A percentile compares a stretch with the other conserved stretches of the same genome.
phyloP scores from a whole-genome alignment of 1,284 basidiomycete genomes.

The Leccinum subrobustum region DNA sequence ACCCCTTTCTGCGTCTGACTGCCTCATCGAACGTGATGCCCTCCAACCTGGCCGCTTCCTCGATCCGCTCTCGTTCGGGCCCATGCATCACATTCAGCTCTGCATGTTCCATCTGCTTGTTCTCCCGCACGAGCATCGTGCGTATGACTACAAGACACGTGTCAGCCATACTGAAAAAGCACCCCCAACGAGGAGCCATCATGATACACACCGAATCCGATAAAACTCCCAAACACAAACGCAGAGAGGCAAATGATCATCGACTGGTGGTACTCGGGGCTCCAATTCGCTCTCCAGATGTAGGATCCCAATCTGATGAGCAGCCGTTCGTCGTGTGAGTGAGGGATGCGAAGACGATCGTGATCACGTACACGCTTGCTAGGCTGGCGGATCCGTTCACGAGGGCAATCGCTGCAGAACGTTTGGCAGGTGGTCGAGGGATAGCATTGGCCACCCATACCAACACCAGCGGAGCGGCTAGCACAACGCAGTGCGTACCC shows the following conservation, averaged over 20 bases:
- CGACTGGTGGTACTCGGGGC: conserved; percentile 48
- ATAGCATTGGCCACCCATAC: conserved; percentile 64
- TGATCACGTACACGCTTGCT: conserved; percentile 30
- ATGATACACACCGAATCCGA: background rate
- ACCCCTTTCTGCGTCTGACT: background rate
- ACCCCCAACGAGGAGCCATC: background rate
- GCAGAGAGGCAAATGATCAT: conserved; percentile 46
- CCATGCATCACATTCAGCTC: background rate
- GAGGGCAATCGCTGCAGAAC: conserved; percentile 43
- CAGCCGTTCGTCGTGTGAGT: background rate
- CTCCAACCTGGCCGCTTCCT: conserved; percentile 21
- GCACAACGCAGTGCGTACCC: background rate
- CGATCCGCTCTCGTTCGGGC: background rate
- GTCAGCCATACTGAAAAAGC: background rate
- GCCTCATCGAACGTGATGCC: conserved; percentile 27
- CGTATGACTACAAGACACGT: conserved; percentile 35
- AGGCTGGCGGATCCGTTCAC: conserved; percentile 33
- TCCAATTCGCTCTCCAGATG: conserved; percentile 42
- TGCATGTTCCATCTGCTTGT: background rate
- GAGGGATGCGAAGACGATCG: background rate
- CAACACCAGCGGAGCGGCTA: conserved; percentile 17
- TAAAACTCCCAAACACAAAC: conserved; percentile 34
- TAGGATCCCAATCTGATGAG: background rate
- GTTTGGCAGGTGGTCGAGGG: conserved; percentile 60
- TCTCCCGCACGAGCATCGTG: background rate